phyloP scores from a whole-genome alignment of 2,329 filamentous ascomycete genomes.

The Epichloe glyceriae region DNA sequence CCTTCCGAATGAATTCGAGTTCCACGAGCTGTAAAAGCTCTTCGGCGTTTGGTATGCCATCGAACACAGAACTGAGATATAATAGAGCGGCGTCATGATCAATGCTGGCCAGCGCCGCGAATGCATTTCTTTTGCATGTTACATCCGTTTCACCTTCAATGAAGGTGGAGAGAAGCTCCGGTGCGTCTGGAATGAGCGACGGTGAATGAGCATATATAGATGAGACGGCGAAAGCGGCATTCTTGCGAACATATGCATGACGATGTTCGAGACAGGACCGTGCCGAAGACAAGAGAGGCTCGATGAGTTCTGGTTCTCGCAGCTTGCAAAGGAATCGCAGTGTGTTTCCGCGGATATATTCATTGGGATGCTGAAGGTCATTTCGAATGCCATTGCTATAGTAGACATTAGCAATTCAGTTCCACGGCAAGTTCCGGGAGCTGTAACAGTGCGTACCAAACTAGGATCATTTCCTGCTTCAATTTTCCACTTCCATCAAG shows the following conservation, averaged over 20 bases:
- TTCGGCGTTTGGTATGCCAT: conserved; percentile 86
- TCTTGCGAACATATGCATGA: conserved; percentile 96
- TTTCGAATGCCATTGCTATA: conserved; percentile 91
- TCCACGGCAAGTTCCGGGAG: background rate
- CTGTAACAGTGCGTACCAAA: conserved; percentile 50
- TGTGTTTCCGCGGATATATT: conserved; percentile 97
- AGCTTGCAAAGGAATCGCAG: conserved; percentile 95
- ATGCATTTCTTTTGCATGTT: conserved; percentile 96
- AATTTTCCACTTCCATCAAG: conserved; percentile 83
- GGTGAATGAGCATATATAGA: conserved; percentile 89
- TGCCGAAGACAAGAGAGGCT: conserved; percentile 85
- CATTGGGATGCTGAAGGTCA: conserved; percentile 92
- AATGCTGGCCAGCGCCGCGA: conserved; percentile 79
- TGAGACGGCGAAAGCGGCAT: conserved; percentile 87
- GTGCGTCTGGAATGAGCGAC: conserved; percentile 83
- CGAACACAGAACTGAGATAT: conserved; percentile 81
- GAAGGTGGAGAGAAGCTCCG: conserved; percentile 83
- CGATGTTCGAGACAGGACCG: conserved; percentile 88
- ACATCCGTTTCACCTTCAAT: conserved; percentile 82
- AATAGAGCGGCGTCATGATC: conserved; percentile 85
- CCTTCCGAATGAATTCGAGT: conserved; percentile 94
- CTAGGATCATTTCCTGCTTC: conserved; percentile 98
- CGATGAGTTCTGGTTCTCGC: conserved; percentile 87
- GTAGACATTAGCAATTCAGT: background rate
- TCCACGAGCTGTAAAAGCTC: conserved; percentile 88